A percentile compares a stretch with the other conserved stretches of the same genome.
phyloP scores from a whole-genome alignment of 2,329 filamentous ascomycete genomes.

The Clonostachys rosea region DNA sequence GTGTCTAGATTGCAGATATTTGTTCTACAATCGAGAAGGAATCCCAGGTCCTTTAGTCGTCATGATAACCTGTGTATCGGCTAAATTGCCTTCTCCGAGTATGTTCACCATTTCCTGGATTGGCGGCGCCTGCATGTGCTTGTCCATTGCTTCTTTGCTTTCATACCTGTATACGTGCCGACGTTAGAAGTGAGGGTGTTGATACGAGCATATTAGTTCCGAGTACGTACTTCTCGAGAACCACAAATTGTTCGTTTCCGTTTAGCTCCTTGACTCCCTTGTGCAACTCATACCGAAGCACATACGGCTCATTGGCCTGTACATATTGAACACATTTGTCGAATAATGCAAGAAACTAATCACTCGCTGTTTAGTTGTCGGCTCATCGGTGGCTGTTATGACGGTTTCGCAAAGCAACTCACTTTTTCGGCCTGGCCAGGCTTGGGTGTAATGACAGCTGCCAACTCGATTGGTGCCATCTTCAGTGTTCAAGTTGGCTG shows the following conservation, averaged over 20 bases:
- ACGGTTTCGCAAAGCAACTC: background rate
- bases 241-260: conserved; percentile 13
- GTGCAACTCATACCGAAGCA: conserved; percentile 16
- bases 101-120: conserved; percentile 11
- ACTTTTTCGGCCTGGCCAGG: conserved; percentile 13
- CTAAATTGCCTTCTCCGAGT: conserved; percentile 9
- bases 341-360: conserved; percentile 14
- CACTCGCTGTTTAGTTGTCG: background rate
- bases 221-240: conserved; percentile 14
- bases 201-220: background rate
- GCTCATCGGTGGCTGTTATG: too few species aligned
- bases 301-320: conserved; percentile 11
- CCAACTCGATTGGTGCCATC: conserved; percentile 13
- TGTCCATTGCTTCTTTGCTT: conserved; percentile 12
- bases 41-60: conserved; percentile 8
- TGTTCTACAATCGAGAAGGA: conserved; percentile 3
- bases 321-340: conserved; percentile 12
- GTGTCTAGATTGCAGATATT: background rate
- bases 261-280: conserved; percentile 12
- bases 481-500: background rate
- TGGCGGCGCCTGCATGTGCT: conserved; percentile 10
- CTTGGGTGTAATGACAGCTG: conserved; percentile 17
- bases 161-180: conserved; percentile 8
- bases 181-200: too few species aligned
- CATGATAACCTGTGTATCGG: conserved; percentile 9